Evolutionary conservation across 2,329 filamentous ascomycete genomes (phyloP).

Genomic region (Ascocoryne sarcoides): DNA sequence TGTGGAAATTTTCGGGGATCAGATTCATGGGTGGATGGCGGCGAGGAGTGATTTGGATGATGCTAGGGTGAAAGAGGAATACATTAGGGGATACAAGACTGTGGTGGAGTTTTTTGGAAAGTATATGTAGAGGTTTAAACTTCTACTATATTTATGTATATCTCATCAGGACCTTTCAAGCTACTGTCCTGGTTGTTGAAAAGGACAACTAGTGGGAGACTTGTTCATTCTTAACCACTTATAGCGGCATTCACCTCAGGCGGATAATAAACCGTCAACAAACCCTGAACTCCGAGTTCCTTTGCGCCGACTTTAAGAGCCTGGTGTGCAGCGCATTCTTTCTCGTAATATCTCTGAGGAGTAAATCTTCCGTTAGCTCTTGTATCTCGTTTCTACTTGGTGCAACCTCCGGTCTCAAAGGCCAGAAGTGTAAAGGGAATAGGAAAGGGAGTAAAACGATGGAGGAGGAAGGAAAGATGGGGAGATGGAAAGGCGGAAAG

Average conservation of each 20-base stretch:
- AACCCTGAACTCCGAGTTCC: conserved; percentile 14
- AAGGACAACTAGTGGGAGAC: no score
- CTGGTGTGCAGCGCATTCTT: conserved; percentile 44
- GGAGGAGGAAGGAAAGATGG: neutral
- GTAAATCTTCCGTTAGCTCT: no score
- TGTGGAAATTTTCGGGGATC: conserved; percentile 41
- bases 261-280: conserved; percentile 26
- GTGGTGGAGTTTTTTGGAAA: conserved; percentile 36
- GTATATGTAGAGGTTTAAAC: conserved; percentile 32
- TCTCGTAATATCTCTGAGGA: conserved; percentile 48
- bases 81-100: conserved; percentile 40
- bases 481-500: no score
- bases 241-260: conserved; percentile 1
- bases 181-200: no score
- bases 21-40: conserved; percentile 53
- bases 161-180: no score
- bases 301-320: conserved; percentile 32
- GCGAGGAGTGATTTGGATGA: conserved; percentile 40
- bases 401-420: no score
- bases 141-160: no score
- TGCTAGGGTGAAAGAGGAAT: conserved; percentile 38
- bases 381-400: no score
- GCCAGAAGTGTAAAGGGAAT: no score
- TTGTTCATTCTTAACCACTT: neutral
- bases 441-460: neutral